Evolutionary conservation across 257 asterid species (phyloP).

Genomic region (Penstemon eatonii): DNA sequence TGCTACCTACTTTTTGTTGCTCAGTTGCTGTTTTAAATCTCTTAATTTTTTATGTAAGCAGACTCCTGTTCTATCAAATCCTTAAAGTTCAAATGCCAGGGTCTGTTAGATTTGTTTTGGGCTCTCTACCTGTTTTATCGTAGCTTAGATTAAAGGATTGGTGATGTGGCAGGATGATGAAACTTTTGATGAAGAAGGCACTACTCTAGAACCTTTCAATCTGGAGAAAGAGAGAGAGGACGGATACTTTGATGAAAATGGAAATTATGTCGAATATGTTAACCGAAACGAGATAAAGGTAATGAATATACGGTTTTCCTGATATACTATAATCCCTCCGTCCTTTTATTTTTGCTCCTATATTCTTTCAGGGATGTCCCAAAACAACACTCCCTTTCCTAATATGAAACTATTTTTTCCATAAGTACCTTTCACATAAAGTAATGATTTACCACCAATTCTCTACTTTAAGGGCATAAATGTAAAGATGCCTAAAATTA

Average conservation of each 20-base stretch:
- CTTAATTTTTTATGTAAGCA: not conserved
- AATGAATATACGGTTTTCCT: not conserved
- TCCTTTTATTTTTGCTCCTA: no score
- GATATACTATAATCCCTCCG: not conserved
- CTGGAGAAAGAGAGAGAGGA: conserved; percentile 88
- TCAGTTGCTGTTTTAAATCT: not conserved
- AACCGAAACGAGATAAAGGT: conserved; percentile 76
- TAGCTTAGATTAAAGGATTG: conserved; percentile 18
- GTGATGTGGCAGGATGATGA: conserved; percentile 65
- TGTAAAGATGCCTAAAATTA: no score
- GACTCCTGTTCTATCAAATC: conserved; percentile 3
- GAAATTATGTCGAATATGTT: conserved; percentile 81
- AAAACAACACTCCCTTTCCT: no score
- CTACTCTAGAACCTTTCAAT: conserved; percentile 77
- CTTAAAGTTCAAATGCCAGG: conserved; percentile 2
- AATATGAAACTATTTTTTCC: no score
- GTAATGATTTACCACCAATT: no score
- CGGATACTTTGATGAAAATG: conserved; percentile 89
- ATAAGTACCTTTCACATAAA: no score
- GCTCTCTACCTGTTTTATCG: not conserved
- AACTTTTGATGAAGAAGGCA: conserved; percentile 74
- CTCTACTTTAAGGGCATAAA: no score
- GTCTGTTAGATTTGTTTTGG: conserved; percentile 12
- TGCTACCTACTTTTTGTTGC: not conserved
- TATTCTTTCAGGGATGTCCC: no score